A percentile compares a stretch with the other conserved stretches of the same genome.
Evolutionary conservation across 495 filamentous ascomycete genomes (phyloP).

Genomic region (Tuber brumale): DNA sequence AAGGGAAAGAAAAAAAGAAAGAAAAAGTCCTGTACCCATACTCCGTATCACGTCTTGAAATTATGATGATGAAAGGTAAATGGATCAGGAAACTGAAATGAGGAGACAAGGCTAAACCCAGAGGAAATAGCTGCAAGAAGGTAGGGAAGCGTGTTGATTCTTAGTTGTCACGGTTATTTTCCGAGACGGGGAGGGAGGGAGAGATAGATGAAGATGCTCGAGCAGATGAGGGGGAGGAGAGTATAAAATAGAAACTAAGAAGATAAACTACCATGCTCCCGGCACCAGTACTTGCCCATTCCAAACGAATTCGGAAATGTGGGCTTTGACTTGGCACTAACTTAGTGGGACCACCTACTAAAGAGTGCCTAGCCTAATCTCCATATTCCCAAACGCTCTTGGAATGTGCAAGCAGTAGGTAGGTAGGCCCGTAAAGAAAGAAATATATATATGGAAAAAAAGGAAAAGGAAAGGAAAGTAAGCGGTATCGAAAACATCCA

Average conservation of each 20-base stretch:
- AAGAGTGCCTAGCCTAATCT: not conserved
- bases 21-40: constrained; percentile 3
- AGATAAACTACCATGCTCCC: constrained; percentile 4
- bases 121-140: not conserved
- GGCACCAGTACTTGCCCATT: not conserved
- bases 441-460: not conserved
- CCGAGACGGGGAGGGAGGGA: not conserved
- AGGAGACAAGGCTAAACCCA: not conserved
- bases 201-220: not conserved
- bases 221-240: not conserved
- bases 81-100: constrained; percentile 11
- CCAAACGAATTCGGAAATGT: not conserved
- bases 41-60: constrained; percentile 1
- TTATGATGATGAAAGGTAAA: constrained; percentile 3
- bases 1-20: constrained; percentile 4
- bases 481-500: not conserved
- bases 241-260: constrained; percentile 3
- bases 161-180: not conserved
- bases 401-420: not conserved
- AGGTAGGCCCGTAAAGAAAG: not conserved
- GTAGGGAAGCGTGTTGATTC: not conserved
- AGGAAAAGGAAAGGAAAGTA: too few relatives aligned
- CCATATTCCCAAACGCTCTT: not conserved
- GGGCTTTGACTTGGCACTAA: not conserved
- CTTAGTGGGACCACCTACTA: not conserved